phyloP scores from a whole-genome alignment of 352 stramenopile species.

The Hyaloperonospora brassicae region DNA sequence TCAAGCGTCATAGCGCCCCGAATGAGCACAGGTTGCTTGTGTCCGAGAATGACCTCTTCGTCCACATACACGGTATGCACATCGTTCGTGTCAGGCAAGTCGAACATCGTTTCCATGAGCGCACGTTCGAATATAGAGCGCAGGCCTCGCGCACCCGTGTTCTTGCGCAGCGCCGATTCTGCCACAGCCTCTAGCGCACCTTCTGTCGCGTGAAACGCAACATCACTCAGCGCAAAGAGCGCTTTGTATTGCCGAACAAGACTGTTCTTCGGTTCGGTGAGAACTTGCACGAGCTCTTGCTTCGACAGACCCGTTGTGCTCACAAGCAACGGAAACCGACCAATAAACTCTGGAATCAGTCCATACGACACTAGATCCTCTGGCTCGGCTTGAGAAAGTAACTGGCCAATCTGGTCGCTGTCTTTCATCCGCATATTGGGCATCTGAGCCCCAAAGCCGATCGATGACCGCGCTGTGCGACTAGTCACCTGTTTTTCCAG shows the following conservation, averaged over 20 bases:
- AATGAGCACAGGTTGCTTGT: constrained; percentile 88
- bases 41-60: constrained; percentile 84
- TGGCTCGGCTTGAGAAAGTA: constrained; percentile 90
- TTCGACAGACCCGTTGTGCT: constrained; percentile 89
- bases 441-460: constrained; percentile 96
- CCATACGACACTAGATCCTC: constrained; percentile 95
- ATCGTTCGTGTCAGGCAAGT: constrained; percentile 87
- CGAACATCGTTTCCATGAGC: constrained; percentile 96
- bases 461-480: constrained; percentile 90
- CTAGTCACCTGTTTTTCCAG: constrained; percentile 92
- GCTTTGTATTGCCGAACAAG: constrained; percentile 96
- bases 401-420: constrained; percentile 81
- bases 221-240: constrained; percentile 93
- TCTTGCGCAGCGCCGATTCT: constrained; percentile 86
- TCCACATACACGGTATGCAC: constrained; percentile 93
- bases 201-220: constrained; percentile 94
- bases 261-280: constrained; percentile 96
- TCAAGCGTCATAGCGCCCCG: constrained; percentile 54
- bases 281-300: constrained; percentile 90
- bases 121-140: constrained; percentile 91
- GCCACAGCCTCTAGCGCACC: constrained; percentile 92
- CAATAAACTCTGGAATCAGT: constrained; percentile 98
- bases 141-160: constrained; percentile 94
- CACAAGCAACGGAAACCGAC: constrained; percentile 95
- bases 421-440: constrained; percentile 60